These are phyloP conservation scores for Mimosa pudica DNA, from an alignment of 306 rosid genomes.

Conservation along the genomic window DNA sequence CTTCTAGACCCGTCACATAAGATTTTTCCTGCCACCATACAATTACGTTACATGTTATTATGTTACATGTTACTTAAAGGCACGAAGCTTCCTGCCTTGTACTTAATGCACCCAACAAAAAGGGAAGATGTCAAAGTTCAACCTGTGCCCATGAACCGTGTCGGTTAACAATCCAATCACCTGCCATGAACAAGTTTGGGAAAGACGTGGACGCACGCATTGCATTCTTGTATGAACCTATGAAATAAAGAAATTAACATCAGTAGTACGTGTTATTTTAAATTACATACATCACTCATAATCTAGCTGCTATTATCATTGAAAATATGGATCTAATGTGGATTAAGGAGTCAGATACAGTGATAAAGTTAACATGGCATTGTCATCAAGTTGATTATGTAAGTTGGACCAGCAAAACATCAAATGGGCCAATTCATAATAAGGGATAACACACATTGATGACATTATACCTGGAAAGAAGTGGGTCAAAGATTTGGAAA, in stretches of 20 bases:
- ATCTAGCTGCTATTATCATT: background rate
- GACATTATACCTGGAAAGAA: constrained; percentile 55
- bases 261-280: background rate
- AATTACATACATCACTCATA: background rate
- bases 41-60: background rate
- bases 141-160: constrained; percentile 74
- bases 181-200: constrained; percentile 61
- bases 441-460: background rate
- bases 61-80: background rate
- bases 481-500: constrained; percentile 51
- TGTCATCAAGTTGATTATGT: no score
- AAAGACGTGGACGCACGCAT: constrained; percentile 53
- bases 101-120: no score
- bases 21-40: constrained; percentile 52
- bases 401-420: no score
- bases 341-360: background rate
- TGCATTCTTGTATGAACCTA: constrained; percentile 61
- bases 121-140: background rate
- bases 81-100: constrained; percentile 3
- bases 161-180: constrained; percentile 65
- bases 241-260: background rate
- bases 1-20: constrained; percentile 62
- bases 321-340: background rate
- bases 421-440: no score
- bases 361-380: background rate